Conservation (phyloP, 495 filamentous ascomycete species). For the Penicillium nucicola region DNA sequence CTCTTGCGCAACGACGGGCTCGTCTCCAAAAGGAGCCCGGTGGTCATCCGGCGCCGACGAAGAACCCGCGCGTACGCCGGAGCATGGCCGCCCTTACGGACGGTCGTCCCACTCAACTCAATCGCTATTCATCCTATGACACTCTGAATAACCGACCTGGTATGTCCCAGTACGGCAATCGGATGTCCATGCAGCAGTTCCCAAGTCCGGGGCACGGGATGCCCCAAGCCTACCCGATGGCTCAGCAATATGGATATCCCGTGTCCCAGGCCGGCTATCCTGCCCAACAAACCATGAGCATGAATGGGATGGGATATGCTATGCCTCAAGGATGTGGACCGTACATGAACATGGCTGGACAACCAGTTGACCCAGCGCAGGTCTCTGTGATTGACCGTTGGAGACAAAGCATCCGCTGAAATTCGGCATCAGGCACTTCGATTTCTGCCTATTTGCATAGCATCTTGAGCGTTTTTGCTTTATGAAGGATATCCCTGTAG, state of each 20-base stretch:
- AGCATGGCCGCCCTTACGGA: constrained; percentile 71
- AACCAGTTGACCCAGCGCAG: constrained; percentile 52
- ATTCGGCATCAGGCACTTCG: constrained; percentile 1
- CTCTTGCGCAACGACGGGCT: constrained; percentile 78
- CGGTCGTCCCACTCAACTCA: constrained; percentile 47
- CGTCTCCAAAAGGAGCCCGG: constrained; percentile 71
- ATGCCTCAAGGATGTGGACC: constrained; percentile 28
- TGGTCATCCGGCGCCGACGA: constrained; percentile 28
- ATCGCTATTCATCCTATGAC: constrained; percentile 30
- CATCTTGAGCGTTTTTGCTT: constrained; percentile 15
- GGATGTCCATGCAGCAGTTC: constrained; percentile 34
- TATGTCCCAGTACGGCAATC: constrained; percentile 18
- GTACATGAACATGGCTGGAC: constrained; percentile 30
- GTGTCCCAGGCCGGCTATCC: constrained; percentile 26
- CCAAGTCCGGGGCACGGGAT: constrained; percentile 16
- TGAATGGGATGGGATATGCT: constrained; percentile 34
- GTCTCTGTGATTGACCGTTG: constrained; percentile 85
- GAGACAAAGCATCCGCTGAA: constrained; percentile 68
- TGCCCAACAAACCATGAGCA: constrained; percentile 28
- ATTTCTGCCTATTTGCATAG: constrained; percentile 15
- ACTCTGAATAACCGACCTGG: constrained; percentile 6
- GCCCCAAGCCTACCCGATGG: constrained; percentile 17
- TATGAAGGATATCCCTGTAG: constrained; percentile 24
- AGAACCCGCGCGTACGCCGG: constrained; percentile 37
- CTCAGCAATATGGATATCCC: constrained; percentile 25